These are phyloP conservation scores for Raffaelea ambrosiae DNA, from an alignment of 2,329 filamentous ascomycete species.

Conservation along the genomic window DNA sequence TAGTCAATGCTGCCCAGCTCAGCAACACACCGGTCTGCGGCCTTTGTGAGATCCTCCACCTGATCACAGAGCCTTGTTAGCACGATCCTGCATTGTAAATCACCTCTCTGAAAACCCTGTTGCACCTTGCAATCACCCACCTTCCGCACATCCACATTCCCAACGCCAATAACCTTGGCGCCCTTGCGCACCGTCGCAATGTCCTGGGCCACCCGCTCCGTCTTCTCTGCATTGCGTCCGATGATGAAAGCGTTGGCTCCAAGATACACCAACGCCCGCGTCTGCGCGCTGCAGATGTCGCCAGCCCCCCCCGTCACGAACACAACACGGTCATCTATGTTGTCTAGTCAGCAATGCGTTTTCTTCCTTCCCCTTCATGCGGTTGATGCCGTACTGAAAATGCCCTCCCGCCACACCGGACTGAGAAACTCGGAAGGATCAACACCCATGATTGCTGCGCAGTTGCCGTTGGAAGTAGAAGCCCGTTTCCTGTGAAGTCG, in stretches of 20 bases:
- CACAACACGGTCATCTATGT: conserved; percentile 73
- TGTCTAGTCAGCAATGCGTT: background rate
- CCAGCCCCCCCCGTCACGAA: conserved; percentile 95
- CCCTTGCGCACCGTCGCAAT: conserved; percentile 72
- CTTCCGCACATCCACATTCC: conserved; percentile 69
- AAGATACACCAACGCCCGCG: conserved; percentile 80
- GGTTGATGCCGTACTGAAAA: conserved; percentile 57
- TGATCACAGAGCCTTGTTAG: conserved; percentile 22
- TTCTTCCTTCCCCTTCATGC: background rate
- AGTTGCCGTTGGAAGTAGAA: too few relatives aligned
- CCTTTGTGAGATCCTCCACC: conserved; percentile 57
- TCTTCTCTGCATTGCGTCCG: conserved; percentile 83
- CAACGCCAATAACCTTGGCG: conserved; percentile 79
- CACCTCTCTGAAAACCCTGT: background rate
- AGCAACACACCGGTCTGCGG: conserved; percentile 69
- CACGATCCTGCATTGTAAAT: background rate
- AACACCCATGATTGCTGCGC: conserved; percentile 10
- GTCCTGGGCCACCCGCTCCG: conserved; percentile 68
- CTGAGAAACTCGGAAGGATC: conserved; percentile 62
- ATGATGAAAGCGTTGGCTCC: conserved; percentile 93
- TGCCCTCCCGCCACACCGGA: conserved; percentile 74
- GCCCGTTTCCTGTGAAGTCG: too few relatives aligned
- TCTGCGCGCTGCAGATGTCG: conserved; percentile 89
- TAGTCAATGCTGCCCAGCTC: conserved; percentile 88
- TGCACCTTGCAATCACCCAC: conserved; percentile 27